Conservation (phyloP, 192 early-diverging fungal genomes). For the Dissophora globulifera region DNA sequence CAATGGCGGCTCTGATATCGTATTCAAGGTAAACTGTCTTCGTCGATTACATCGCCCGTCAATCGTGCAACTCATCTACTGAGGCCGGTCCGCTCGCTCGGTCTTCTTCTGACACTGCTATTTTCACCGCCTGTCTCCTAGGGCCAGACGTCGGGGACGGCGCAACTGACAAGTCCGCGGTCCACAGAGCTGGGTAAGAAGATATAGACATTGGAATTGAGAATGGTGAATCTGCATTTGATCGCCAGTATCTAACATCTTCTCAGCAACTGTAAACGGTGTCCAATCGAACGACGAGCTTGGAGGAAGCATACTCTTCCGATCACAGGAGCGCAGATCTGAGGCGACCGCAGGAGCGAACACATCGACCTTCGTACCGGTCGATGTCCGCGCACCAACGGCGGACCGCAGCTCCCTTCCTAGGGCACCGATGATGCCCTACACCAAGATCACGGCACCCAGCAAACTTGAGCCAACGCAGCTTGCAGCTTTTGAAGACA, state of each 20-base stretch:
- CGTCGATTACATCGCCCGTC: neutral
- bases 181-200: no score
- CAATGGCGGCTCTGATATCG: neutral
- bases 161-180: no score
- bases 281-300: no score
- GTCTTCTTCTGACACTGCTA: no score
- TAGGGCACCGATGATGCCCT: neutral
- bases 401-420: neutral
- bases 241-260: no score
- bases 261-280: no score
- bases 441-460: neutral
- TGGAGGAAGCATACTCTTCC: neutral
- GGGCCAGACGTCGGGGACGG: no score
- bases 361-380: neutral
- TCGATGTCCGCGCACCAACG: neutral
- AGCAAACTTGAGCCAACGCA: neutral
- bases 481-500: neutral
- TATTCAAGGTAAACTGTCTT: constrained; percentile 14
- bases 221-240: no score
- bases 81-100: no score
- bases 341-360: neutral
- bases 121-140: no score
- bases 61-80: no score
- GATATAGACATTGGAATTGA: no score
- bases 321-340: neutral